A percentile compares a stretch with the other conserved stretches of the same genome.
Evolutionary conservation across 2,329 filamentous ascomycete genomes (phyloP).

Genomic region (Byssothecium circinans): DNA sequence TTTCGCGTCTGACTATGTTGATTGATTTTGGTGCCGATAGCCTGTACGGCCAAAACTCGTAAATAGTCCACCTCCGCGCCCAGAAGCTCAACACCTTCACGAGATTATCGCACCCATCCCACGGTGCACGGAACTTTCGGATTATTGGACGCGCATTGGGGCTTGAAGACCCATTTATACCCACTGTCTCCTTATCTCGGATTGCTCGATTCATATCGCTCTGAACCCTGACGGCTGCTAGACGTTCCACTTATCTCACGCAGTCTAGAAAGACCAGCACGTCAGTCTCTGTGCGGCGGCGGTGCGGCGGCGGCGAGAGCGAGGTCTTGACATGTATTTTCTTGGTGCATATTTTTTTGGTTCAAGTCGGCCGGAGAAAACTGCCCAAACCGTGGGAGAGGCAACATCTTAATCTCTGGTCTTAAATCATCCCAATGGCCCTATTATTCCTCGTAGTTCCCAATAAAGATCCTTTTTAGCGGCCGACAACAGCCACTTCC

Average conservation of each 20-base stretch:
- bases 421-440: too few species aligned
- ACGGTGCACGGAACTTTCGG: constrained; percentile 21
- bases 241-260: constrained; percentile 35
- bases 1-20: too few species aligned
- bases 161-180: constrained; percentile 37
- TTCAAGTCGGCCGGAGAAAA: not conserved
- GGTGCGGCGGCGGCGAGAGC: not conserved
- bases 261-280: constrained; percentile 20
- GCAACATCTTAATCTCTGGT: too few species aligned
- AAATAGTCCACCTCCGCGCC: not conserved
- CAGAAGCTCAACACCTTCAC: not conserved
- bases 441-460: constrained; percentile 1
- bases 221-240: constrained; percentile 26
- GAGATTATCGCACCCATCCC: constrained; percentile 9
- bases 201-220: constrained; percentile 31
- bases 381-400: not conserved
- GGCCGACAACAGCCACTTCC: constrained; percentile 10
- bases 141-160: constrained; percentile 35
- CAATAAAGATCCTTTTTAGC: not conserved
- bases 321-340: not conserved
- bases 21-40: too few species aligned
- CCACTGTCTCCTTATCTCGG: constrained; percentile 39
- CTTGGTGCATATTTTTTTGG: not conserved
- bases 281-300: constrained; percentile 28
- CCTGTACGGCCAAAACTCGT: too few species aligned